These are phyloP conservation scores for Cucurbita argyrosperma DNA, from an alignment of 306 rosid species.

Conservation along the genomic window DNA sequence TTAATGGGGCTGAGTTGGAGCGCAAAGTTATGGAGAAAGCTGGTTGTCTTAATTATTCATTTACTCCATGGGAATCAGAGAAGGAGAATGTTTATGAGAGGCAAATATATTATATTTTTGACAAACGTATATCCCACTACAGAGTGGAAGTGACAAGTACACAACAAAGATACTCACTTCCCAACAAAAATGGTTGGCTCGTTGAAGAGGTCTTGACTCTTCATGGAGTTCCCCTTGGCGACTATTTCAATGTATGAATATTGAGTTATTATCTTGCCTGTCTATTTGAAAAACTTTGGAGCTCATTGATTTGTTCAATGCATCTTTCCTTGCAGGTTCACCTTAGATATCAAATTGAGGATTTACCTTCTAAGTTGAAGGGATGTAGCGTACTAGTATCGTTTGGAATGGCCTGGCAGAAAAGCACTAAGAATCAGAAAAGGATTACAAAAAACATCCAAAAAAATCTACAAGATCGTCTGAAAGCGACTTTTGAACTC, in stretches of 20 bases:
- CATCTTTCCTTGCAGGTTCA: conserved; percentile 52
- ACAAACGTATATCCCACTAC: conserved; percentile 50
- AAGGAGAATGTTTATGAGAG: conserved; percentile 46
- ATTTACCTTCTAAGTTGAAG: conserved; percentile 31
- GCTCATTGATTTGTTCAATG: conserved; percentile 7
- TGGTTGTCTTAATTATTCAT: conserved; percentile 59
- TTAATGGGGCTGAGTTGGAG: conserved; percentile 68
- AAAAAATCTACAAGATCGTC: conserved; percentile 35
- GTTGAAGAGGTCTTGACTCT: conserved; percentile 81
- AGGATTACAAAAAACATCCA: conserved; percentile 60
- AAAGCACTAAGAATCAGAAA: conserved; percentile 64
- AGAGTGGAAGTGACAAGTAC: conserved; percentile 76
- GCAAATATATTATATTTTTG: conserved; percentile 59
- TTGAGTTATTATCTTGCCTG: neutral
- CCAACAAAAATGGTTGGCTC: conserved; percentile 57
- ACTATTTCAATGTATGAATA: conserved; percentile 52
- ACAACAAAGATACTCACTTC: conserved; percentile 42
- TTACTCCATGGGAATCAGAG: conserved; percentile 87
- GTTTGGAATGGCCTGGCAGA: conserved; percentile 85
- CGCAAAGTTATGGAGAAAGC: conserved; percentile 67
- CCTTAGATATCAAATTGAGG: conserved; percentile 67
- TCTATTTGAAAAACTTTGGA: neutral
- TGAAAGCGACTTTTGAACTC: conserved; percentile 28
- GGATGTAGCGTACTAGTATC: conserved; percentile 45
- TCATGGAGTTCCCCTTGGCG: conserved; percentile 80